Evolutionary conservation across 208 protist genomes (phyloP).

Genomic region (Tritrichomonas musculus): DNA sequence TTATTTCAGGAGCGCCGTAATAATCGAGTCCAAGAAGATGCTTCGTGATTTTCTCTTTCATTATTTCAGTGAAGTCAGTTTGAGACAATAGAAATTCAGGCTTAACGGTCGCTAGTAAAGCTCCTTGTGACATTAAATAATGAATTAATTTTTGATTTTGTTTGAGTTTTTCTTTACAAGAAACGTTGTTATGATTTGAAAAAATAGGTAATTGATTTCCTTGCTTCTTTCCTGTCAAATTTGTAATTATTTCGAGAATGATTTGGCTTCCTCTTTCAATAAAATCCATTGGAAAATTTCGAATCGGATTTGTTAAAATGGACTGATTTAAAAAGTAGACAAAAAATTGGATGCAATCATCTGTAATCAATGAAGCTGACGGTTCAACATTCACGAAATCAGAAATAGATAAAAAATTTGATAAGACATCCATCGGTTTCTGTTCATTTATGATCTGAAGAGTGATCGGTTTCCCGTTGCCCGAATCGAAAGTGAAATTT

Average conservation of each 20-base stretch:
- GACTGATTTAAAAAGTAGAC: background rate
- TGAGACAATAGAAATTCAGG: background rate
- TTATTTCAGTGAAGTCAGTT: background rate
- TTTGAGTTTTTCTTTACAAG: background rate
- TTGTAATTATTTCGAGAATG: background rate
- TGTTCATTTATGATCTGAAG: background rate
- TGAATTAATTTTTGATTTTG: background rate
- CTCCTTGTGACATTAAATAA: background rate
- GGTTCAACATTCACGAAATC: background rate
- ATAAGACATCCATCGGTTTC: background rate
- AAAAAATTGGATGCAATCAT: background rate
- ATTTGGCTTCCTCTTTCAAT: background rate
- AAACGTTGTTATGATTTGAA: background rate
- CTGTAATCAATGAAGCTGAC: no score
- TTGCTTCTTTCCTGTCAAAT: background rate
- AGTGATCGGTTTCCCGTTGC: background rate
- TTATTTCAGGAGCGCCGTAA: background rate
- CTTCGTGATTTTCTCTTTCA: background rate
- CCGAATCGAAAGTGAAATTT: background rate
- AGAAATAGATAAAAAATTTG: background rate
- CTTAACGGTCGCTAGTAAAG: background rate
- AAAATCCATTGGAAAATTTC: background rate
- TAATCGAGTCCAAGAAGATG: background rate
- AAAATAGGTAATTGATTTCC: background rate
- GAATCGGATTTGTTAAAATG: background rate